These are phyloP conservation scores for Phytophthora idaei DNA, from an alignment of 352 stramenopile genomes.

Conservation along the genomic window DNA sequence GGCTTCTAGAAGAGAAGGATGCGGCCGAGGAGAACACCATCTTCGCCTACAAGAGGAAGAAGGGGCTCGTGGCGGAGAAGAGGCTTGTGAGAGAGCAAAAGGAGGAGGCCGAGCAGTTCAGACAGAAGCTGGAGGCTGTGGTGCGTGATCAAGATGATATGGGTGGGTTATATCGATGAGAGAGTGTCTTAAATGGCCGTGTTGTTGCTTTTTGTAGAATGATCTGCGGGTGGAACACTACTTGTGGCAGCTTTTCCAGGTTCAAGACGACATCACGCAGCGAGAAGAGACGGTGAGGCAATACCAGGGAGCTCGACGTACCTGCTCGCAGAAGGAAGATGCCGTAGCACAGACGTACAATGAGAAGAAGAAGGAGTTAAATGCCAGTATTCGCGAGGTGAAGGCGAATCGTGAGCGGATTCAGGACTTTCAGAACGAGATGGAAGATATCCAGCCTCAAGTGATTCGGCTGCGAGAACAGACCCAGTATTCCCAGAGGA, in stretches of 20 bases:
- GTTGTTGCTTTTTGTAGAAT: constrained; percentile 39
- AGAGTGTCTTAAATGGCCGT: neutral
- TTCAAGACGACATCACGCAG: constrained; percentile 89
- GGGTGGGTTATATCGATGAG: neutral
- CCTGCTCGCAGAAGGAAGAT: constrained; percentile 59
- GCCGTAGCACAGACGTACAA: constrained; percentile 48
- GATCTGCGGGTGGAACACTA: constrained; percentile 92
- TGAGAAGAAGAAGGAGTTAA: constrained; percentile 82
- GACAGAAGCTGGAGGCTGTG: constrained; percentile 69
- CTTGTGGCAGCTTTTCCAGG: constrained; percentile 96
- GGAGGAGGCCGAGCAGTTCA: constrained; percentile 90
- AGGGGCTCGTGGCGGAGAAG: constrained; percentile 93
- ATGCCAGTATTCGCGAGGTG: constrained; percentile 53
- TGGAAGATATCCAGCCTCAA: constrained; percentile 82
- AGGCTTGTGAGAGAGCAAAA: constrained; percentile 94
- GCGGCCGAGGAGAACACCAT: constrained; percentile 93
- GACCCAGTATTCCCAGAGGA: constrained; percentile 82
- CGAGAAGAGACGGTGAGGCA: constrained; percentile 79
- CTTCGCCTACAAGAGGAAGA: constrained; percentile 97
- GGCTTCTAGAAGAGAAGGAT: constrained; percentile 91
- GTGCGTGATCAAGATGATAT: constrained; percentile 29
- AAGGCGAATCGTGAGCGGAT: constrained; percentile 73
- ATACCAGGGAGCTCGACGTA: constrained; percentile 48
- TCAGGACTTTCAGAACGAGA: constrained; percentile 79
- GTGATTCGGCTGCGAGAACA: constrained; percentile 90